Evolutionary conservation across 352 stramenopile species (phyloP), one percentile per base, ranked within the genome.

Genomic region (Thraustochytrium striatum): DNA sequence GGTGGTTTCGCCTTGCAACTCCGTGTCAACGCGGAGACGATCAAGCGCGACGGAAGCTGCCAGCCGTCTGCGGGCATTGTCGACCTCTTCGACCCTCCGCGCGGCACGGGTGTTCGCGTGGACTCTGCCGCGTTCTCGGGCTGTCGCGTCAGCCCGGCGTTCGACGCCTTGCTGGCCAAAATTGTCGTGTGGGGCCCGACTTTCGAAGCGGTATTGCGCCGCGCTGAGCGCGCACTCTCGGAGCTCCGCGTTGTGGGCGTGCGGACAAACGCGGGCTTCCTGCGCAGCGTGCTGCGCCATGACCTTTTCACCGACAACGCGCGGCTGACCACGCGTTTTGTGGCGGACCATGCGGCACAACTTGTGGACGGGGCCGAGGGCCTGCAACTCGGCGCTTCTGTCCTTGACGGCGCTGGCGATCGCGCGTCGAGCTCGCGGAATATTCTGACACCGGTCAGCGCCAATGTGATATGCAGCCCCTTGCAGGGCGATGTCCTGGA

Each of bases 131-230:
- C 52, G 19, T 33, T 44, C 8, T 21, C 59, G 13, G 72, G 72
- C 8, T 81, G 52, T 39, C 36, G 33, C 7, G n/a, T 44, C 1
- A 52, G 59, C 28, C 44, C 36, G 38, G 35, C 33, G 16, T 81
- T 81, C 21, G 72, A 81, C 32, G 81, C 72, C 5, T 41, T 81
- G 3, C 36, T 81, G 16, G 58, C 44, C 33, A 81, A 81, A 35
- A 21, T 81, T 13, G 53, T 81, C 32, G 62, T 79, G 8, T 50
- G 53, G 9, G 69, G 38, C 39, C 21, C 21, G 21, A 33, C 44
- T 9, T 35, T 69, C 5, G 19, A 3, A 16, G 52, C 39, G 55
- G 50, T 33, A 3, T n/a, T 25, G 25, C 35, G 35, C 21, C 69
- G 69, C 28, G 50, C 69, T 1, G 11, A 25, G 8, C n/a, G 21